Evolutionary conservation across 495 filamentous ascomycete species (phyloP).

Genomic region (Neurospora sp.): DNA sequence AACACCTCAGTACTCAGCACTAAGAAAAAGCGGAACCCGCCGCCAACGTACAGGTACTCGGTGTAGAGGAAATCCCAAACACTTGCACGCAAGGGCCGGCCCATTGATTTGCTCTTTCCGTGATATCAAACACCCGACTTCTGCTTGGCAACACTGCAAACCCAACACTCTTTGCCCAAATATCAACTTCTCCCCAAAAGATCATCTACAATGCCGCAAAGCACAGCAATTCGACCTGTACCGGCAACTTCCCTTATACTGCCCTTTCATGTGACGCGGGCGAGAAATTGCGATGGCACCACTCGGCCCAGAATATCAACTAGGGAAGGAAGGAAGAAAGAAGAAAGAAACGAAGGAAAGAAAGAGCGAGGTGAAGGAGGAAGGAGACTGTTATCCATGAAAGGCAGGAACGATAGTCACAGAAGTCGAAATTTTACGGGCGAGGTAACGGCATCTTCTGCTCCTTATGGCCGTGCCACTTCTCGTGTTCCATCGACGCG

Average conservation of each 20-base stretch:
- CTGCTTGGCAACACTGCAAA: neutral
- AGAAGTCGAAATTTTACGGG: neutral
- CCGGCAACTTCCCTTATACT: neutral
- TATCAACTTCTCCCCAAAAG: neutral
- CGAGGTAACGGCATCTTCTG: neutral
- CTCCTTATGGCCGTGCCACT: neutral
- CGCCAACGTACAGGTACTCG: neutral
- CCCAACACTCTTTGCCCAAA: neutral
- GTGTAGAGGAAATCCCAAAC: neutral
- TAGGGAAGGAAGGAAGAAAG: neutral
- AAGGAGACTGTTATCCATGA: neutral
- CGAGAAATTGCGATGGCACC: neutral
- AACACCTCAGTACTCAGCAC: neutral
- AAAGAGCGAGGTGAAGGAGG: neutral
- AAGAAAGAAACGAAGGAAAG: neutral
- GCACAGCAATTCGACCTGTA: neutral
- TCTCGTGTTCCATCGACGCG: neutral
- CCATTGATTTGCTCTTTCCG: neutral
- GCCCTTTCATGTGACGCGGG: neutral
- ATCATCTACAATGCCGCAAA: neutral
- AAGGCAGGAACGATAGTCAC: neutral
- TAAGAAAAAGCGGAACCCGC: neutral
- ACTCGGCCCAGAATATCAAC: neutral
- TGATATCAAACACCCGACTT: neutral
- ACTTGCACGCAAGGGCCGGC: neutral